A percentile compares a stretch with the other conserved stretches of the same genome.
phyloP scores from a whole-genome alignment of 495 filamentous ascomycete genomes.

The Tuber microsphaerosporum region DNA sequence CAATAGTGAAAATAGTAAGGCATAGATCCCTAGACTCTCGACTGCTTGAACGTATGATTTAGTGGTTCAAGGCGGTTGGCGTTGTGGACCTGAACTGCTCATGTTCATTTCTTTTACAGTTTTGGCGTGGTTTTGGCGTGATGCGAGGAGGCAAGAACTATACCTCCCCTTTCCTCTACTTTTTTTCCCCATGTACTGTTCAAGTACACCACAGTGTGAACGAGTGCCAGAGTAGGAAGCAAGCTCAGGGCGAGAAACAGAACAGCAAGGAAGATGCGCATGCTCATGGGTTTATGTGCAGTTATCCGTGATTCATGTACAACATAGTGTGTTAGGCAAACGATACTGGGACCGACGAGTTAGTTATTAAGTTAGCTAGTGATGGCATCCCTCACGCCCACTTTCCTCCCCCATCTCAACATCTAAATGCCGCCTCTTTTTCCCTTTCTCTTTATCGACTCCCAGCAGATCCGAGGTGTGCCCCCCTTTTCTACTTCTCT shows the following conservation, averaged over 20 bases:
- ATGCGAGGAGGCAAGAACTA: not conserved
- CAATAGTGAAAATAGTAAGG: not conserved
- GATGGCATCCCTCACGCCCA: not conserved
- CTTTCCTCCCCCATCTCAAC: not conserved
- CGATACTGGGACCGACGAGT: not conserved
- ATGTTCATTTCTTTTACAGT: not conserved
- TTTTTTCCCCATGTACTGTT: not conserved
- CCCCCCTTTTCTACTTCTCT: not conserved
- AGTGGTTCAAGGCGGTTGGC: not conserved
- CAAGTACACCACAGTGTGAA: not conserved
- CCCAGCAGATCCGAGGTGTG: not conserved
- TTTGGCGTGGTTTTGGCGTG: not conserved
- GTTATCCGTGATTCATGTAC: not conserved
- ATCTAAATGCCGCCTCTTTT: not conserved
- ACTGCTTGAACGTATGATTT: not conserved
- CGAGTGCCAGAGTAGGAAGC: not conserved
- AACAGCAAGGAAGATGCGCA: not conserved
- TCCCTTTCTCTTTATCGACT: not conserved
- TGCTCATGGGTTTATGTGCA: not conserved
- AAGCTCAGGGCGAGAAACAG: not conserved
- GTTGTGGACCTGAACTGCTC: not conserved
- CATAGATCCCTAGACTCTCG: not conserved
- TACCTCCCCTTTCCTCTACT: not conserved
- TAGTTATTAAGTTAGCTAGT: not conserved
- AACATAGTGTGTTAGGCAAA: not conserved